A percentile compares a stretch with the other conserved stretches of the same genome.
These are phyloP conservation scores for Serendipita vermifera DNA, from an alignment of 768 basidiomycete genomes.

Conservation along the genomic window DNA sequence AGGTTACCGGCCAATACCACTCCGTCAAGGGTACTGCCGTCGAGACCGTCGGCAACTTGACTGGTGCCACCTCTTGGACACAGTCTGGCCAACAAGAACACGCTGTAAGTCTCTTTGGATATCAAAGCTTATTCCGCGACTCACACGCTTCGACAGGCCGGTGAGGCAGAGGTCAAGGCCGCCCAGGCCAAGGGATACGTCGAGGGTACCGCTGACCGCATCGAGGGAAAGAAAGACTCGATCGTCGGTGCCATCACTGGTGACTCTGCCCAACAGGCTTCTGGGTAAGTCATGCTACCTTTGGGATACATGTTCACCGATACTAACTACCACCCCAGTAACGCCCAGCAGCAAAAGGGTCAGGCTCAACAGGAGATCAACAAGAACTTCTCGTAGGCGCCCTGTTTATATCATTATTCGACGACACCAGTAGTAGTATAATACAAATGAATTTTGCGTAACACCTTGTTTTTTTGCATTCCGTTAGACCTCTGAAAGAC, in stretches of 20 bases:
- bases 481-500: no score
- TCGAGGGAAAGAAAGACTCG: constrained; percentile 39
- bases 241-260: constrained; percentile 44
- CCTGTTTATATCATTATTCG: no score
- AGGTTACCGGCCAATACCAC: constrained; percentile 33
- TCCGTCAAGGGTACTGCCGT: constrained; percentile 28
- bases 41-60: not conserved
- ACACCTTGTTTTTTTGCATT: no score
- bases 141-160: not conserved
- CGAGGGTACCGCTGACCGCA: constrained; percentile 35
- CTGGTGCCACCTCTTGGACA: constrained; percentile 32
- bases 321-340: constrained; percentile 30
- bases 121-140: not conserved
- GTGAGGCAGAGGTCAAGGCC: constrained; percentile 18
- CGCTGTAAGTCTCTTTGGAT: constrained; percentile 9
- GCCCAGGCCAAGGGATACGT: constrained; percentile 32
- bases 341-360: constrained; percentile 42
- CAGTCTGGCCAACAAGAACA: constrained; percentile 40
- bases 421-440: no score
- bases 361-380: constrained; percentile 41
- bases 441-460: no score
- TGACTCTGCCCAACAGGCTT: constrained; percentile 38
- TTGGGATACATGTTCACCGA: not conserved
- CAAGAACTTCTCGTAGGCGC: constrained; percentile 21
- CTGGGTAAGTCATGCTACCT: constrained; percentile 26